phyloP scores from a whole-genome alignment of 208 protist genomes.

The Willaertia magna region DNA sequence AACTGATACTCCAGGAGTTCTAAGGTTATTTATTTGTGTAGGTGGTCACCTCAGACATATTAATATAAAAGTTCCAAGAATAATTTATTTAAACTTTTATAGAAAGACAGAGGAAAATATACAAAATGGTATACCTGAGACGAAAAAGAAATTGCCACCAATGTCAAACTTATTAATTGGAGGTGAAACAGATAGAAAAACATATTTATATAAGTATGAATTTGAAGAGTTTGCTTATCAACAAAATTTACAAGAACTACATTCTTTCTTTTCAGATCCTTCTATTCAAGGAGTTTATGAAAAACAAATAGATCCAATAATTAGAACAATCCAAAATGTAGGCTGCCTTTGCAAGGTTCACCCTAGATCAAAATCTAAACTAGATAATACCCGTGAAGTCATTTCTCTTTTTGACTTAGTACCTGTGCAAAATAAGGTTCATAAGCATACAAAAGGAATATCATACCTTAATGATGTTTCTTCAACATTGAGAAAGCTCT shows the following conservation, averaged over 20 bases:
- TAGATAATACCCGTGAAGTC: neutral
- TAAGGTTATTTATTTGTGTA: neutral
- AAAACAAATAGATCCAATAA: conserved; percentile 36
- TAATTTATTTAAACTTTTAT: conserved; percentile 9
- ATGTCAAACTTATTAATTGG: too few species aligned
- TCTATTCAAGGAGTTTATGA: conserved; percentile 57
- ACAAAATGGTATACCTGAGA: neutral
- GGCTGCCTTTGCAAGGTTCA: conserved; percentile 19
- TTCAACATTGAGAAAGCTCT: conserved; percentile 8
- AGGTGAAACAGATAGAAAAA: neutral
- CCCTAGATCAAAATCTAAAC: neutral
- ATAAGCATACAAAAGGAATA: neutral
- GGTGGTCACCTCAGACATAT: neutral
- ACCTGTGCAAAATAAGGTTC: neutral
- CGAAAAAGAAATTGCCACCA: neutral
- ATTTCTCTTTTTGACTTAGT: neutral
- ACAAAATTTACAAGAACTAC: neutral
- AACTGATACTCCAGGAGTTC: neutral
- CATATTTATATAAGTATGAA: conserved; percentile 8
- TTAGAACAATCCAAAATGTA: conserved; percentile 34
- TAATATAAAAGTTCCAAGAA: neutral
- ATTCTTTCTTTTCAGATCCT: conserved; percentile 19
- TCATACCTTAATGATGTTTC: conserved; percentile 15
- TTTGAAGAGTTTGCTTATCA: neutral
- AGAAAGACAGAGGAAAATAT: neutral